These are phyloP conservation scores for Leccinellum luteum DNA, from an alignment of 768 basidiomycete genomes.

Conservation along the genomic window DNA sequence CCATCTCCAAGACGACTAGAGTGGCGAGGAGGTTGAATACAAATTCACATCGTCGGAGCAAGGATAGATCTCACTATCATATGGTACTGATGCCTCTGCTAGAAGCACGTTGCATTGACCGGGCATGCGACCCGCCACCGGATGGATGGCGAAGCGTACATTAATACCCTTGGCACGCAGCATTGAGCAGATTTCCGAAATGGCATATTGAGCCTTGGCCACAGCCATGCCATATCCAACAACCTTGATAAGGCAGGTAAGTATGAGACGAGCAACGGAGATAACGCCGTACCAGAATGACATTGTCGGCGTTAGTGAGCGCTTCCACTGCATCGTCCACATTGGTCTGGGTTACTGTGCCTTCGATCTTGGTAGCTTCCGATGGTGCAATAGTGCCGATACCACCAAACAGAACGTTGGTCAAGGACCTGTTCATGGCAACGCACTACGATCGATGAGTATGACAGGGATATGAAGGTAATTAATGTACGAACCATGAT, in stretches of 20 bases:
- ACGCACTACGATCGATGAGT: conserved; percentile 57
- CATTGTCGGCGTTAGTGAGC: conserved; percentile 74
- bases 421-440: conserved; percentile 86
- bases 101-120: conserved; percentile 92
- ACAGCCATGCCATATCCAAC: conserved; percentile 93
- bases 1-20: conserved; percentile 87
- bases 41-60: not conserved
- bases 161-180: conserved; percentile 72
- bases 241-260: conserved; percentile 41
- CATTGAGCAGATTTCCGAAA: conserved; percentile 71
- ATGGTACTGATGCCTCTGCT: conserved; percentile 87
- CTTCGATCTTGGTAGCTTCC: conserved; percentile 77
- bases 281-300: conserved; percentile 58
- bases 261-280: not conserved
- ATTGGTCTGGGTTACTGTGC: conserved; percentile 71
- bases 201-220: conserved; percentile 83
- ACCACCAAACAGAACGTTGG: conserved; percentile 89
- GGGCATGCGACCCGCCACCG: conserved; percentile 91
- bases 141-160: conserved; percentile 85
- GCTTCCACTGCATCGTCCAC: conserved; percentile 82
- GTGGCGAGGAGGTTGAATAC: not conserved
- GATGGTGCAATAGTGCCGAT: conserved; percentile 55
- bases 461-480: not conserved
- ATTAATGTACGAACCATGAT: conserved; percentile 66
- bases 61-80: conserved; percentile 60